Evolutionary conservation across 1,284 basidiomycete species (phyloP), one percentile per base, ranked within the genome.

Genomic region (Clitocybe nebularis): DNA sequence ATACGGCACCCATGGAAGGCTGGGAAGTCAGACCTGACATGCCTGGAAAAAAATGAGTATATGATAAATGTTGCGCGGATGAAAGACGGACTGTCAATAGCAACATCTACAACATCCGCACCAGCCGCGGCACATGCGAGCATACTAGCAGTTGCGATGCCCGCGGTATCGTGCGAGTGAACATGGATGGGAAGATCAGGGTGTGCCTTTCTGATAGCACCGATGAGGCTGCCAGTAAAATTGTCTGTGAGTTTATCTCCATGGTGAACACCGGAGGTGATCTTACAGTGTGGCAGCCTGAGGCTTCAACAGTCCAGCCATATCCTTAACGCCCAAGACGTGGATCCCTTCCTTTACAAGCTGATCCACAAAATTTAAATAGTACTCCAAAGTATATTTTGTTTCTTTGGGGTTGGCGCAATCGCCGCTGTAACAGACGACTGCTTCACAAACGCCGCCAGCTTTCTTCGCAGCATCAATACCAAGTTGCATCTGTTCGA

Each of bases 391-490:
- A 19, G 95, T 98, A 73, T 99, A 99, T 73, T 99, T 99, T 55
- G 79, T 93, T 72, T 94, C 93, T 68, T 89, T 93, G 45, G 92
- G 87, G 71, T 84, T 90, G 40, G 93, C 95, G 39, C 97, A 89
- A 64, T 99, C 96, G 53, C 96, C 96, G 54, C 92, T 95, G 77
- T 99, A 99, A 74, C 96, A 99, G 58, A 99, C 93, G 50, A 93
- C 94, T 36, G 91, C 96, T 66, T 98, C 93, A 47, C 87, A 85
- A 40, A 99, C 96, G 79, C 96, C 96, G 46, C 96, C 96, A 28
- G 96, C 96, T 68, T 96, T 97, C 84, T 99, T 99, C 52, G 96
- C 96, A 25, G 96, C 96, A 63, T 99, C 95, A 55, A 99, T 99
- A 64, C 93, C 93, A 52, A 97, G 81, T 64, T 79, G 85, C 87